Evolutionary conservation across 192 early-diverging fungal genomes (phyloP), one percentile per base, ranked within the genome.

Genomic region (Spizellomyces punctatus): DNA sequence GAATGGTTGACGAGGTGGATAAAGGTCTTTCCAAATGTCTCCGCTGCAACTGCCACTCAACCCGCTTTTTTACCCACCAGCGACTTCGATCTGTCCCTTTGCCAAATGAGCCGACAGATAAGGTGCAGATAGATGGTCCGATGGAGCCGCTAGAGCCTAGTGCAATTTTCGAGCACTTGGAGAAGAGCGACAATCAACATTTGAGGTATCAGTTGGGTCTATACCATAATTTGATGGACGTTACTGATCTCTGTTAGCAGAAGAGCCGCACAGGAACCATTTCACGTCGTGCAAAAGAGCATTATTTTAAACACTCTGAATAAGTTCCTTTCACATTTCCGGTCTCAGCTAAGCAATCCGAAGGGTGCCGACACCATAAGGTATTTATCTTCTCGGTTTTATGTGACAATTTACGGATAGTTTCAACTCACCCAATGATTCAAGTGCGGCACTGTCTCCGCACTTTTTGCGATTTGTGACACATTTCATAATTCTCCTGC

Each of bases 381-480:
- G 59, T 61, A 61, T 61, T 46, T 10, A 57, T 6, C 58, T 68
- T 68, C 7, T 19, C 69, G 41, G 17, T 1, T 62, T 67, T 42
- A 55, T n/a, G 19, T 16, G n/a, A 6, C 21, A 60, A 42, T 68
- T 36, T 65, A 14, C 63, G 17, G n/a, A 36, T 36, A 36, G 27
- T 36, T 3, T 3, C 27, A 36, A 36, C 27, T 36, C 27, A 36
- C 27, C 27, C 27, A 36, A 36, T 36, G 27, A 36, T 36, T 36
- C 27, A 36, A 36, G 27, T 36, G 27, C 27, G 27, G 10, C 63
- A 10, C 19, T n/a, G 12, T 17, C 45, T n/a, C 79, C 76, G 41
- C 83, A 88, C 46, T 72, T 91, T 54, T 71, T 94, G 49, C 89
- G 92, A 14, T 85, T 95, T 63, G 73, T 91, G 49, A 83, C 87